These are phyloP conservation scores for Solanum chacoense DNA, from an alignment of 305 asterid genomes.

Conservation along the genomic window DNA sequence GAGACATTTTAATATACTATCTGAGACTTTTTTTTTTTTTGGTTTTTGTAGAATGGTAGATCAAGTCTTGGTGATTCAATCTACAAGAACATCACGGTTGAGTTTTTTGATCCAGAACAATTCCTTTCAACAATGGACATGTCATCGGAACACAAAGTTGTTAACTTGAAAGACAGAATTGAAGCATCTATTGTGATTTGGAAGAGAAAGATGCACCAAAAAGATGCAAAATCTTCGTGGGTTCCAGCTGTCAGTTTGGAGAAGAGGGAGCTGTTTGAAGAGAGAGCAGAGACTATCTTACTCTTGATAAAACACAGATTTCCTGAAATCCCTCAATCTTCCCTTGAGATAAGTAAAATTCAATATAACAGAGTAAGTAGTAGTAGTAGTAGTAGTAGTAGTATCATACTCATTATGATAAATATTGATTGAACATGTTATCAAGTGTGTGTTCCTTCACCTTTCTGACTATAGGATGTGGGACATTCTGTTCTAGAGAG, in stretches of 20 bases:
- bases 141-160: conserved; percentile 72
- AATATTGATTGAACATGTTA: not conserved
- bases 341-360: conserved; percentile 87
- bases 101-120: conserved; percentile 61
- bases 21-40: not conserved
- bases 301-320: conserved; percentile 63
- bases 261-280: conserved; percentile 84
- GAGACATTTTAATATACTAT: not conserved
- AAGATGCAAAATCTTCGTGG: conserved; percentile 66
- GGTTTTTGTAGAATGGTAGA: conserved; percentile 60
- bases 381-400: not conserved
- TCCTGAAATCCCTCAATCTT: conserved; percentile 81
- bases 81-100: conserved; percentile 61
- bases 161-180: conserved; percentile 68
- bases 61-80: conserved; percentile 66
- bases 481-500: conserved; percentile 71
- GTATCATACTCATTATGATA: not conserved
- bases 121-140: conserved; percentile 59
- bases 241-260: conserved; percentile 66
- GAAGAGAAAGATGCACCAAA: conserved; percentile 72
- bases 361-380: conserved; percentile 48
- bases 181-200: conserved; percentile 90
- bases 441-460: not conserved
- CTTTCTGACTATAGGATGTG: conserved; percentile 38
- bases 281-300: conserved; percentile 69